These are phyloP conservation scores for Trichoderma lentiforme DNA, from an alignment of 2,329 filamentous ascomycete genomes.

Conservation along the genomic window DNA sequence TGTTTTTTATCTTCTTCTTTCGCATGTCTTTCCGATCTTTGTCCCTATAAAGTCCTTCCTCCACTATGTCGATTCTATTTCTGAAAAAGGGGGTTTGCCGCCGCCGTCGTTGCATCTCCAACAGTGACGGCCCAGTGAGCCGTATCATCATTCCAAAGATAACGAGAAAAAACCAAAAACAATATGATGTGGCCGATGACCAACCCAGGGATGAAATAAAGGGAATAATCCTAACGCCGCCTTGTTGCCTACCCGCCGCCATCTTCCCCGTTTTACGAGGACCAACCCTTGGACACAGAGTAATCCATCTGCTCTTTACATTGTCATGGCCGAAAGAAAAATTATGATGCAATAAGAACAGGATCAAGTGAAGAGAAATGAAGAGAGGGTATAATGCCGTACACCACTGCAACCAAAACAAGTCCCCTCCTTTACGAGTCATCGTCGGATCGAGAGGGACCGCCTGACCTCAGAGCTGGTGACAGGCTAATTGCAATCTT, in stretches of 20 bases:
- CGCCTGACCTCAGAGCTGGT: slow-evolving; percentile 42
- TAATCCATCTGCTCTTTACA: slow-evolving; percentile 1
- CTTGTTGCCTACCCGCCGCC: slow-evolving; percentile 9
- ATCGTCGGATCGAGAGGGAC: slow-evolving; percentile 38
- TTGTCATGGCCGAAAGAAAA: background rate
- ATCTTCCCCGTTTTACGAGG: background rate
- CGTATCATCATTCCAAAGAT: background rate
- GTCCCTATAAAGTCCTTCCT: background rate
- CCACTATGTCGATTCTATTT: background rate
- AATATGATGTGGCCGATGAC: background rate
- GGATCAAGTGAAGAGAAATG: background rate
- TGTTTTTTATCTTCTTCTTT: background rate
- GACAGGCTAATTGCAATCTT: slow-evolving; percentile 60
- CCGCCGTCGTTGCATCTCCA: background rate
- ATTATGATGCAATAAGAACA: slow-evolving; percentile 3
- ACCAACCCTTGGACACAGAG: slow-evolving; percentile 13
- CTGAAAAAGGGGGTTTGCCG: background rate
- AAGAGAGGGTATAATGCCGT: slow-evolving; percentile 3
- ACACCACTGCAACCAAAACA: slow-evolving; percentile 15
- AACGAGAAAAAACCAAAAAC: background rate
- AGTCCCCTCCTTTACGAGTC: slow-evolving; percentile 29
- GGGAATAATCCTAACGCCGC: slow-evolving; percentile 7
- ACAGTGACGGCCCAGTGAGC: background rate
- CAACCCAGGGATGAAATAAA: background rate
- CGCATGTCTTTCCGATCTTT: background rate